Conservation (phyloP, 2,329 filamentous ascomycete species). For the Peltaster fructicola region DNA sequence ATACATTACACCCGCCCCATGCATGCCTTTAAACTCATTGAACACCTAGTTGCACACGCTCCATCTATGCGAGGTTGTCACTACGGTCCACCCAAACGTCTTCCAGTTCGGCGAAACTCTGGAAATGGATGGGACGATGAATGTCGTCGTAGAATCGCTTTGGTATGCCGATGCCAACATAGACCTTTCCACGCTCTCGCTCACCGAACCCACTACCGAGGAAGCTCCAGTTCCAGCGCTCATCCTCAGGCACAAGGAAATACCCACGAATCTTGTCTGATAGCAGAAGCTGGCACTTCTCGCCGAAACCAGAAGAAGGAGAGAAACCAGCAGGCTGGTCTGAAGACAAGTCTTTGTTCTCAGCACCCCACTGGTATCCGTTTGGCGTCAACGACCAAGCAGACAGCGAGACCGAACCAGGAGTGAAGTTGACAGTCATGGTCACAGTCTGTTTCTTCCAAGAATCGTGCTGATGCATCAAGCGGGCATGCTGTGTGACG, state of each 20-base stretch:
- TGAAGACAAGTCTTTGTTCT: slow-evolving; percentile 83
- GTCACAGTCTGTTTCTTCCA: slow-evolving; percentile 89
- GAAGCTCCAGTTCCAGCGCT: slow-evolving; percentile 96
- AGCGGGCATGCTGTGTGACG: slow-evolving; percentile 79
- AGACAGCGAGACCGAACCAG: slow-evolving; percentile 83
- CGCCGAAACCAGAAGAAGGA: slow-evolving; percentile 57
- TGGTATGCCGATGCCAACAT: slow-evolving; percentile 88
- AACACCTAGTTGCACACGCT: background rate
- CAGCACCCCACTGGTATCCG: slow-evolving; percentile 91
- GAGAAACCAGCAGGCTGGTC: slow-evolving; percentile 91
- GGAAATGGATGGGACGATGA: slow-evolving; percentile 87
- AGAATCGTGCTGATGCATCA: slow-evolving; percentile 64
- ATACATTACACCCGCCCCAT: too few species aligned
- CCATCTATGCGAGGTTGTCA: slow-evolving; percentile 67
- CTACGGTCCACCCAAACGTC: slow-evolving; percentile 88
- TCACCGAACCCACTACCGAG: slow-evolving; percentile 78
- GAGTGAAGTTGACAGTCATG: slow-evolving; percentile 90
- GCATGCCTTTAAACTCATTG: too few species aligned
- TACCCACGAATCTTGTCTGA: slow-evolving; percentile 89
- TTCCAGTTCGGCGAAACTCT: slow-evolving; percentile 92
- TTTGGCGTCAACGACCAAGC: slow-evolving; percentile 84
- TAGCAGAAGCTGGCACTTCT: slow-evolving; percentile 85
- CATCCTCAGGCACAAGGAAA: slow-evolving; percentile 84
- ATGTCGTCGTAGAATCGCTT: slow-evolving; percentile 75
- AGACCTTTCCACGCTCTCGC: slow-evolving; percentile 66